Evolutionary conservation across 345 rosid genomes (phyloP), one percentile per base, ranked within the genome.

Genomic region (Iberis pinnata): DNA sequence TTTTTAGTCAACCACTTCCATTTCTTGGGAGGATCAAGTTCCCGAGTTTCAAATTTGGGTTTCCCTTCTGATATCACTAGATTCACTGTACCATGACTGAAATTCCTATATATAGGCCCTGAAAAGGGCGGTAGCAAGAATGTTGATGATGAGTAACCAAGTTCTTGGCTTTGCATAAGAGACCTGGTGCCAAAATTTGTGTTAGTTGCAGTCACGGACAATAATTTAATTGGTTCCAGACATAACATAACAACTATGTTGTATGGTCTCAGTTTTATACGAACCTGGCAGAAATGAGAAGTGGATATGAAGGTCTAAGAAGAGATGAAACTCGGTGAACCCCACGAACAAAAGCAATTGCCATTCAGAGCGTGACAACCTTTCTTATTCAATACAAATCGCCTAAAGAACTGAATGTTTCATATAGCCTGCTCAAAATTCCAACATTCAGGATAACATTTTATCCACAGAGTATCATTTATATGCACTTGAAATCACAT

Each of bases 21-120:
- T 72, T 83, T 92, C 76, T 77, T 83, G 0, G 97, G 95, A 78
- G 98, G 88, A 47, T 81, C 81, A 6, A 73, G 52, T 55, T 83
- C 80, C 24, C 70, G 78, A 2, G 72, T 82, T 68, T 83, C 90
- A 44, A 92, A 85, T 74, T 85, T 83, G n/a, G 90, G 85, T 70
- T 92, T 85, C 58, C 99, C 99, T 43, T 85, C 55, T 10, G 90
- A 81, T 61, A 88, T 78, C 68, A 92, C 97, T 39, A 92, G 57
- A 58, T 68, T 83, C 58, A 92, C 85, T 0, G 71, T 61, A 18
- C 97, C 97, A 40, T 78, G 78, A 54, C 86, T 83, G 37, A 63
- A 73, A 36, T 64, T 63, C 71, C 90, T 74, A 24, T 24, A 75
- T 6, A 39, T 20, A 70, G 78, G 75, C 18, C 12, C 19, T 3